Percentiles rank a stretch among this genome's conserved stretches.
Conservation (phyloP, 257 asterid species). For the Nicotiana sylvestris region DNA sequence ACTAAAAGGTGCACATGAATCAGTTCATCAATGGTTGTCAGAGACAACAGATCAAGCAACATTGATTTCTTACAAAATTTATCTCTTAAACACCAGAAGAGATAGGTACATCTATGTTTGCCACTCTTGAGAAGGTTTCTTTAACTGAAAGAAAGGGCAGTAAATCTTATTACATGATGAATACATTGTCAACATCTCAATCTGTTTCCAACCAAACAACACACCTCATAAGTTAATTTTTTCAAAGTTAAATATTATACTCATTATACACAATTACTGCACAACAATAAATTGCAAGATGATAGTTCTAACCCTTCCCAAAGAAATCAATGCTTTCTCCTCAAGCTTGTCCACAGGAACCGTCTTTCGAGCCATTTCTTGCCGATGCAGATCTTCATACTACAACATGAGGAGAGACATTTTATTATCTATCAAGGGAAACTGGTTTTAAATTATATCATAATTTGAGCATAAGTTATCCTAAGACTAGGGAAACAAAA, state of each 20-base stretch:
- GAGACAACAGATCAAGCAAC: neutral
- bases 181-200: neutral
- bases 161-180: neutral
- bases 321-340: conserved; percentile 80
- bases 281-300: conserved; percentile 14
- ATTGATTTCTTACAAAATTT: neutral
- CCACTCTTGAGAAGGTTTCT: neutral
- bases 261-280: neutral
- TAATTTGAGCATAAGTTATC: neutral
- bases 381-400: conserved; percentile 80
- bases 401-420: conserved; percentile 26
- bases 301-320: conserved; percentile 73
- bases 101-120: neutral
- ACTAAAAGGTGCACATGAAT: neutral
- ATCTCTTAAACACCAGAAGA: neutral
- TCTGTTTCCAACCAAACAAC: neutral
- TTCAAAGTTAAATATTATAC: neutral
- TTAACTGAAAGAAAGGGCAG: neutral
- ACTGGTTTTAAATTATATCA: neutral
- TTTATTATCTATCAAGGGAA: neutral
- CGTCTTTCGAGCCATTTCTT: conserved; percentile 74
- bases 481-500: neutral
- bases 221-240: neutral
- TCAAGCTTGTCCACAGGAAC: conserved; percentile 83
- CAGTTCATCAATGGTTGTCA: neutral